phyloP scores from a whole-genome alignment of 441 rosid genomes.

The Kokia cookei region DNA sequence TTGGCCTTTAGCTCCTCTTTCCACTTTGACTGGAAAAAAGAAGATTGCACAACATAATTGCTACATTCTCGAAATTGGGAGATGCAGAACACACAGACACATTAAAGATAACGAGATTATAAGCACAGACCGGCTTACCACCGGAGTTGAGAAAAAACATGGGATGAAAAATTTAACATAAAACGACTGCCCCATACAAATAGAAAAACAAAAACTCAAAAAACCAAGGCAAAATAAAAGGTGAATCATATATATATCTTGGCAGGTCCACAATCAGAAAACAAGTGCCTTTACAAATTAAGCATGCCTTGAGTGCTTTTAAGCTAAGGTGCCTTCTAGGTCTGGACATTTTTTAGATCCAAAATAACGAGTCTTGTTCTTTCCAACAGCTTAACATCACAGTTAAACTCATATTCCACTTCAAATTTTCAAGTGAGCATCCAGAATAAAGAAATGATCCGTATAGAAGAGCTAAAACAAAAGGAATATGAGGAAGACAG shows the following conservation, averaged over 20 bases:
- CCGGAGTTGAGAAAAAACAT: background rate
- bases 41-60: conserved; percentile 7
- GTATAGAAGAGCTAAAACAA: background rate
- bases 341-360: background rate
- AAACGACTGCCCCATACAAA: background rate
- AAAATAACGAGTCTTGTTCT: background rate
- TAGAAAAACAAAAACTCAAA: background rate
- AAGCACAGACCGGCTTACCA: background rate
- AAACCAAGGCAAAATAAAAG: background rate
- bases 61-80: background rate
- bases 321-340: background rate
- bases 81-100: background rate
- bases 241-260: background rate
- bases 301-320: background rate
- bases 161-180: background rate
- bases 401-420: background rate
- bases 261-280: too few relatives aligned
- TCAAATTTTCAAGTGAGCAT: background rate
- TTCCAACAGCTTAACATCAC: background rate
- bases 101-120: background rate
- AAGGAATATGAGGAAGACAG: background rate
- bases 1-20: conserved; percentile 56
- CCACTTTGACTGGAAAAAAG: conserved; percentile 55
- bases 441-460: background rate
- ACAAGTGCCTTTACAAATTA: background rate